Conservation (phyloP, 805 yeast species). For the Starmerella kuoi region DNA sequence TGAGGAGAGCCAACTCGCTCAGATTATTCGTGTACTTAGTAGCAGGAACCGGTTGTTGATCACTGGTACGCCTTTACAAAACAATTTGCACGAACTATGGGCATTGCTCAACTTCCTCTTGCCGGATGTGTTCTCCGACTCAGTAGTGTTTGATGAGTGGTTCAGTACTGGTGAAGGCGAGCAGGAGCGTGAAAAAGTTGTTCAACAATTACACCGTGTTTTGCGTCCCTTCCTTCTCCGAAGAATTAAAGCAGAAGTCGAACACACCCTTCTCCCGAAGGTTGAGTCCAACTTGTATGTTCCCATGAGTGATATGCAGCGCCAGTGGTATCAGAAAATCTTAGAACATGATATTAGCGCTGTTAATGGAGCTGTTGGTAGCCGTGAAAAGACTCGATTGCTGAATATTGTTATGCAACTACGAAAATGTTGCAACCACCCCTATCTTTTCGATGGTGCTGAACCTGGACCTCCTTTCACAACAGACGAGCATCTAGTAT, state of each 20-base stretch:
- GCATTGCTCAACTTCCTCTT: conserved; percentile 77
- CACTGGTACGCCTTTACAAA: conserved; percentile 94
- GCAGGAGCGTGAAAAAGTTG: conserved; percentile 60
- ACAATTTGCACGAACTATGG: conserved; percentile 93
- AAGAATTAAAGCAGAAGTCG: conserved; percentile 87
- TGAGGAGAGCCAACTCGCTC: conserved; percentile 83
- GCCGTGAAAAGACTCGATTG: conserved; percentile 81
- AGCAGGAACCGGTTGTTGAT: conserved; percentile 74
- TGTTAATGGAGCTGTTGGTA: conserved; percentile 90
- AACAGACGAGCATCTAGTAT: conserved; percentile 87
- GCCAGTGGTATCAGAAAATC: conserved; percentile 77
- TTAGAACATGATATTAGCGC: conserved; percentile 92
- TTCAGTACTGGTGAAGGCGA: conserved; percentile 38
- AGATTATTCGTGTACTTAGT: conserved; percentile 78
- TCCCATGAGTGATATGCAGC: conserved; percentile 93
- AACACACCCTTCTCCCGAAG: conserved; percentile 78
- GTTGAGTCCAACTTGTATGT: conserved; percentile 81
- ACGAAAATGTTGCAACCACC: conserved; percentile 94
- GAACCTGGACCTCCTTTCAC: conserved; percentile 98
- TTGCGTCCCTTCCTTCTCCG: conserved; percentile 78
- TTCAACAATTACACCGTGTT: conserved; percentile 78
- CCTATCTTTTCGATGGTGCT: conserved; percentile 95
- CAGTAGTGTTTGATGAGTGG: conserved; percentile 86
- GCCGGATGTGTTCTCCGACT: conserved; percentile 91
- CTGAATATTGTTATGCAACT: conserved; percentile 93